Evolutionary conservation across 352 stramenopile species (phyloP), one percentile per base, ranked within the genome.

Genomic region (Globisporangium spiculum): DNA sequence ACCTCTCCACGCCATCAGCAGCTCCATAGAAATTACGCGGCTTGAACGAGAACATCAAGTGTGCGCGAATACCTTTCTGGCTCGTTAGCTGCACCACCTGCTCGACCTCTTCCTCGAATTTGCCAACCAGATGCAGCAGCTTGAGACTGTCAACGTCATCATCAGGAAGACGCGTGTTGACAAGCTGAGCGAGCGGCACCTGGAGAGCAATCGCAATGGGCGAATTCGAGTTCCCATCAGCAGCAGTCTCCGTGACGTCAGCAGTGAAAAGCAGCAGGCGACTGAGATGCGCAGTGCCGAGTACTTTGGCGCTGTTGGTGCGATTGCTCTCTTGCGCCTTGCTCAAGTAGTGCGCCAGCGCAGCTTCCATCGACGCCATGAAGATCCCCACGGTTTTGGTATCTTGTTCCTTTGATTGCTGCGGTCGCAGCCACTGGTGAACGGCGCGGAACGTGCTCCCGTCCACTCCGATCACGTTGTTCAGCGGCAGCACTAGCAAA

Each of bases 401-500:
- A 22, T 59, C 48, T 10, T 48, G 10, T n/a, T 53, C 34, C n/a
- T 53, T 6, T 0, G 62, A 24, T 7, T 57, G 24, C 10, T 36
- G 20, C 0, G 50, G 6, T 14, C 38, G 71, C 12, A 85, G 66
- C 81, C 81, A 90, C 8, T 22, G 9, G 1, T 82, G 58, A 55
- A 80, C 66, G 18, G 66, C 41, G 20, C 80, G 32, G 6, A 84
- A 66, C 14, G 71, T 63, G 10, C 77, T 70, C 2, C 74, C 76
- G 10, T 71, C 52, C 9, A 72, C 63, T 20, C 64, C 46, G 7
- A 82, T 18, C 8, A 93, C 68, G 22, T 71, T 75, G 9, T 30
- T 70, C 18, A 63, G 65, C 3, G 85, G 81, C 36, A 93, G 89
- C n/a, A 93, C 75, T 20, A 69, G 63, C 34, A 94, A 24, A 9